Conservation (phyloP, 768 basidiomycete species). For the Russula lepida region DNA sequence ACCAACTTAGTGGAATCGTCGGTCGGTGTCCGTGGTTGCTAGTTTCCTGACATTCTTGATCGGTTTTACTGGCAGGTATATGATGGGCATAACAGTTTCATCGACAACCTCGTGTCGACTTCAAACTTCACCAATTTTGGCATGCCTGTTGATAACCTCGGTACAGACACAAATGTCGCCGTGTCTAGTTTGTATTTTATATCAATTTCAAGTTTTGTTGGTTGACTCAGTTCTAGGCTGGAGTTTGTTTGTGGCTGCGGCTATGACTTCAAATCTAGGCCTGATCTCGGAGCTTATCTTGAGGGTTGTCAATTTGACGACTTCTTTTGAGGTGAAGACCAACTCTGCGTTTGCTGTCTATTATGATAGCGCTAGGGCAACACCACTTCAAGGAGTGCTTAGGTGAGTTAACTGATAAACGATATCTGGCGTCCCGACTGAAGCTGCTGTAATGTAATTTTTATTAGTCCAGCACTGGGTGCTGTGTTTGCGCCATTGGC, state of each 20-base stretch:
- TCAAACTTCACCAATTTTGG: not conserved
- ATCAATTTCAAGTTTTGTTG: not conserved
- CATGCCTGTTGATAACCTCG: conserved; percentile 6
- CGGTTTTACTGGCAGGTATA: conserved; percentile 9
- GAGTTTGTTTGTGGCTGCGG: conserved; percentile 14
- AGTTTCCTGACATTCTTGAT: not conserved
- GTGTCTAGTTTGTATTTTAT: not conserved
- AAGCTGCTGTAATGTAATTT: not conserved
- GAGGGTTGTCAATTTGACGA: not conserved
- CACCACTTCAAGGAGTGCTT: not conserved
- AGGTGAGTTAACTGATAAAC: conserved; percentile 4
- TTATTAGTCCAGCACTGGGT: conserved; percentile 21
- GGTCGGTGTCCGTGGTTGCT: conserved; percentile 1
- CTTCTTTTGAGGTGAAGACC: not conserved
- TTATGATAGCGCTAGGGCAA: conserved; percentile 1
- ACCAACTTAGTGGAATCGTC: conserved; percentile 38
- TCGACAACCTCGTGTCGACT: not conserved
- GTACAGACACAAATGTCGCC: not conserved
- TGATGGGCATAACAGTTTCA: conserved; percentile 4
- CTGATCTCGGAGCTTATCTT: conserved; percentile 4
- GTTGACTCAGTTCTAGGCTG: conserved; percentile 5
- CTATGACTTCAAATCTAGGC: not conserved
- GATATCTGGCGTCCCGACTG: not conserved
- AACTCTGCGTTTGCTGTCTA: not conserved
- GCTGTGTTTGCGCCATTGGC: conserved; percentile 24